Conservation (phyloP, 1,139 yeast genomes). For the Candida sanyaensis region DNA sequence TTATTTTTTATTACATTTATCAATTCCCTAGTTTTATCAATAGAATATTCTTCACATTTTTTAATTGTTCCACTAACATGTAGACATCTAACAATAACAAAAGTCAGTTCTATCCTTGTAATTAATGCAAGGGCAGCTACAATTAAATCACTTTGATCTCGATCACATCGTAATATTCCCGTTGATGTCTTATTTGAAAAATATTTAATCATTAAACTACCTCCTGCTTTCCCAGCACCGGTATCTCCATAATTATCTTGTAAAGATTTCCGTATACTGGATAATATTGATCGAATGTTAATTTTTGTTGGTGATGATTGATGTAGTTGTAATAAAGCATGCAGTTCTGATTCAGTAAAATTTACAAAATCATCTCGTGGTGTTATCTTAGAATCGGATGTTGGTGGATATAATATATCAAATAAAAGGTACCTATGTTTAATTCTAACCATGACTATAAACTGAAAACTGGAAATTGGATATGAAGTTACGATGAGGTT, state of each 20-base stretch:
- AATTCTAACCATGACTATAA: constrained; percentile 70
- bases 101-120: constrained; percentile 50
- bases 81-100: constrained; percentile 60
- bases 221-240: constrained; percentile 69
- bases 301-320: constrained; percentile 48
- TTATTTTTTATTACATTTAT: constrained; percentile 23
- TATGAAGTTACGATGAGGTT: no score
- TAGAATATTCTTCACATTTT: constrained; percentile 73
- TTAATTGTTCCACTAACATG: constrained; percentile 88
- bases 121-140: constrained; percentile 73
- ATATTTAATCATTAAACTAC: constrained; percentile 69
- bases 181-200: constrained; percentile 81
- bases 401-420: constrained; percentile 70
- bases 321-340: constrained; percentile 49
- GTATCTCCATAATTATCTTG: constrained; percentile 72
- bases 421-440: constrained; percentile 83
- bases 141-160: constrained; percentile 63
- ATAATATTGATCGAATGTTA: constrained; percentile 48
- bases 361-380: constrained; percentile 19
- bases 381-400: constrained; percentile 8
- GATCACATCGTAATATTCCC: constrained; percentile 78
- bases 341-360: constrained; percentile 30
- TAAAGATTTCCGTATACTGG: constrained; percentile 54
- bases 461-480: no score
- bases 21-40: constrained; percentile 42